Percentiles rank a stretch among this genome's conserved stretches.
phyloP scores from a whole-genome alignment of 495 filamentous ascomycete genomes.

The Stereocaulon alpinum region DNA sequence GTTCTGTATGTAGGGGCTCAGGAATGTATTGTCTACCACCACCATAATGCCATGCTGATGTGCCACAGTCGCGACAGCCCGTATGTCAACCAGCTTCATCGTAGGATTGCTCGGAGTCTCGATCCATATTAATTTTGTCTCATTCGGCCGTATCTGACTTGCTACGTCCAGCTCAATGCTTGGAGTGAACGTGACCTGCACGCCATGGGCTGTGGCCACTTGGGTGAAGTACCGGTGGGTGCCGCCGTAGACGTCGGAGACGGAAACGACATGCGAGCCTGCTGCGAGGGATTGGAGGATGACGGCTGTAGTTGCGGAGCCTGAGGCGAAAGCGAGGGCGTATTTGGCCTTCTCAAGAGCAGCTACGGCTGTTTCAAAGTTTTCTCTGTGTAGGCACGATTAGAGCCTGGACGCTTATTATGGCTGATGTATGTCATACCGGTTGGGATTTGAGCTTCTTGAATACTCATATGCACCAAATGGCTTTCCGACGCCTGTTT shows the following conservation, averaged over 20 bases:
- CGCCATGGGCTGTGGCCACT: constrained; percentile 88
- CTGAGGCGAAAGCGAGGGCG: constrained; percentile 90
- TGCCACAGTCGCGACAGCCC: constrained; percentile 66
- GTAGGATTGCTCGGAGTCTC: constrained; percentile 94
- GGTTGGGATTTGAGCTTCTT: constrained; percentile 85
- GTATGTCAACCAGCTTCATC: constrained; percentile 81
- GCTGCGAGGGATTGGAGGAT: constrained; percentile 87
- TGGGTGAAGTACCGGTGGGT: constrained; percentile 99
- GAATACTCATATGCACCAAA: constrained; percentile 85
- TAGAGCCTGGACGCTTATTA: neutral
- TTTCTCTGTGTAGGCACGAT: constrained; percentile 39
- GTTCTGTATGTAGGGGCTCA: constrained; percentile 93
- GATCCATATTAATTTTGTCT: constrained; percentile 96
- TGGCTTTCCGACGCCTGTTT: constrained; percentile 73
- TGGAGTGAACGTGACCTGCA: constrained; percentile 87
- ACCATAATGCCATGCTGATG: constrained; percentile 85
- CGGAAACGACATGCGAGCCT: constrained; percentile 88
- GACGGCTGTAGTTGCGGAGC: constrained; percentile 84
- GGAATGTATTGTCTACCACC: constrained; percentile 97
- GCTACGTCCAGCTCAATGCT: constrained; percentile 79
- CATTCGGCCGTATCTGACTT: constrained; percentile 63
- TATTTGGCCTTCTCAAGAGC: constrained; percentile 86
- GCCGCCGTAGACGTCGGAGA: constrained; percentile 94
- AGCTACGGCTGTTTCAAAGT: constrained; percentile 87
- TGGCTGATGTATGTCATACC: constrained; percentile 29